A percentile compares a stretch with the other conserved stretches of the same genome.
phyloP scores from a whole-genome alignment of 2,329 filamentous ascomycete genomes.

The Macrophomina tecta region DNA sequence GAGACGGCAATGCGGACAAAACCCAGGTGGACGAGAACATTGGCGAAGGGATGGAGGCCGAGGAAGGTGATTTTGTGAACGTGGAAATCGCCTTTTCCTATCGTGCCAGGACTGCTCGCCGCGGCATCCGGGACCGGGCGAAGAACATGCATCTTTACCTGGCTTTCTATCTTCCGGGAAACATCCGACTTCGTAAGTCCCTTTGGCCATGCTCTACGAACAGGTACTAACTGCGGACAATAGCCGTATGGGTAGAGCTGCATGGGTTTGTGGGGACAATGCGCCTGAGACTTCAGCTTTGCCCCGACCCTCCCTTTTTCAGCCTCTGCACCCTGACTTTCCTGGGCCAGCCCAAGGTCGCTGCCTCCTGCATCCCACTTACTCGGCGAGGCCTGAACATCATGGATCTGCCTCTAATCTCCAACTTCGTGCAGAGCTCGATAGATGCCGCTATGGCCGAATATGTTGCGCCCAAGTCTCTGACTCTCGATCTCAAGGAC shows the following conservation, averaged over 20 bases:
- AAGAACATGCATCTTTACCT: slow-evolving; percentile 76
- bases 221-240: background rate
- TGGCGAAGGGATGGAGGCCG: slow-evolving; percentile 71
- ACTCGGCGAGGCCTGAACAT: slow-evolving; percentile 73
- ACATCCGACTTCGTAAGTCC: slow-evolving; percentile 57
- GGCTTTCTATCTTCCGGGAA: slow-evolving; percentile 71
- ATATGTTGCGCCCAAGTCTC: slow-evolving; percentile 77
- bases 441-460: slow-evolving; percentile 76
- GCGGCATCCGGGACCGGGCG: slow-evolving; percentile 65
- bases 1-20: slow-evolving; percentile 39
- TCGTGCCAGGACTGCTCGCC: slow-evolving; percentile 65
- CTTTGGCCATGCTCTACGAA: background rate
- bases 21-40: slow-evolving; percentile 44
- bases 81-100: slow-evolving; percentile 78
- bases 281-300: slow-evolving; percentile 72
- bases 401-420: slow-evolving; percentile 77
- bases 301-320: slow-evolving; percentile 78
- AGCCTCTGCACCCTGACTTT: slow-evolving; percentile 76
- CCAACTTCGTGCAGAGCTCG: slow-evolving; percentile 75
- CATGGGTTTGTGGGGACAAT: slow-evolving; percentile 74
- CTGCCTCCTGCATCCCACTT: slow-evolving; percentile 72
- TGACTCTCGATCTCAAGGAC: slow-evolving; percentile 76
- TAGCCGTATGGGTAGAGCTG: slow-evolving; percentile 75
- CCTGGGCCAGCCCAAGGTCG: slow-evolving; percentile 75
- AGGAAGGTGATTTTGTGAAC: slow-evolving; percentile 80